Evolutionary conservation across 441 rosid genomes (phyloP), one percentile per base, ranked within the genome.

Genomic region (Omphalea diandra): DNA sequence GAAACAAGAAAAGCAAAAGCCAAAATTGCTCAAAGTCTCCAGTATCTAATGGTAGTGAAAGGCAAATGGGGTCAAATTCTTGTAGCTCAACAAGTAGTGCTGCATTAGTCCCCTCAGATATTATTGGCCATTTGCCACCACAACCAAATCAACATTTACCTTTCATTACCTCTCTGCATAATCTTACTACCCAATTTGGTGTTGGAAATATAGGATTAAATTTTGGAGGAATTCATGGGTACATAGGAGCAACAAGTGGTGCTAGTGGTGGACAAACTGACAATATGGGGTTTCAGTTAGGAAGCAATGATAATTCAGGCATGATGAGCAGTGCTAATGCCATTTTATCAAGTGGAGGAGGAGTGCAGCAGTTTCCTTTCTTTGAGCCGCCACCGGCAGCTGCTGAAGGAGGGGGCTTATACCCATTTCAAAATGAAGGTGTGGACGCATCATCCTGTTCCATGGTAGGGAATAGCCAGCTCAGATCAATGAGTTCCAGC

Each of bases 1-100:
- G 99, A 75, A 92, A 90, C 84, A 87, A 90, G 77, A 86, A 90
- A 74, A 84, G 81, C 81, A 87, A 83, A 76, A 81, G 80, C 60
- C 83, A 79, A 24, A 79, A 63, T 74, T 71, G 75, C 77, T 79
- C 82, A 61, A 83, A 80, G 70, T 72, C 83, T 74, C 49, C 80
- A 75, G 62, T 76, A 79, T 15, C 81, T 76, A 17, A n/a, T n/a
- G n/a, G 77, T 58, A 27, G 77, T 65, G 40, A 75, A 76, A 72
- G 82, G 75, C 81, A 68, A 66, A 70, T 81, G 14, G 81, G 75
- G 29, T 74, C 84, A 1, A 79, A 79, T n/a, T n/a, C n/a, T n/a
- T n/a, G n/a, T n/a, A n/a, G n/a, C 41, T 77, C 88, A 38, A 74
- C 74, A 41, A 69, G 85, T 10, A 40, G 44, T 40, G 65, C 83